These are phyloP conservation scores for Cercophora newfieldiana DNA, from an alignment of 495 filamentous ascomycete species.

Conservation along the genomic window DNA sequence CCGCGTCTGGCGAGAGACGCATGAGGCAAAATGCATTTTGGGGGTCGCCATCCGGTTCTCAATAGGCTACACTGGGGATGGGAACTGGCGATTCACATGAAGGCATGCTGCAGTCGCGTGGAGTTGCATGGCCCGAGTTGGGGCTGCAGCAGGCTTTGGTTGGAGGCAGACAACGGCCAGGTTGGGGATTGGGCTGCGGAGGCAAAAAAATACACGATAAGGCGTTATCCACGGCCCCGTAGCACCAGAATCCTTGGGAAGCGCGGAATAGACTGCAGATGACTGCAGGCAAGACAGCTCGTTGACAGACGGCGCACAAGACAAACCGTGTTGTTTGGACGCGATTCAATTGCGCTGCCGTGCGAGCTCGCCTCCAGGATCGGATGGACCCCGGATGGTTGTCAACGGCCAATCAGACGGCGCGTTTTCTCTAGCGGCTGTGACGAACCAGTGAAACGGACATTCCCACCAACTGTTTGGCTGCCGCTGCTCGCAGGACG, in stretches of 20 bases:
- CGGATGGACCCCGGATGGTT: not conserved
- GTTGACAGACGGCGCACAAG: conserved; percentile 1
- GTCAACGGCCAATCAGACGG: conserved; percentile 7
- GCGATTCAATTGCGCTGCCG: conserved; percentile 11
- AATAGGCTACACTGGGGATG: conserved; percentile 1
- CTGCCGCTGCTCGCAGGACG: not conserved
- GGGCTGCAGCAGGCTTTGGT: conserved; percentile 9
- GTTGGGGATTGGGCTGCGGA: conserved; percentile 14
- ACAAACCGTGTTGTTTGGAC: not conserved
- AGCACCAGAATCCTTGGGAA: not conserved
- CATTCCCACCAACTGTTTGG: conserved; percentile 16
- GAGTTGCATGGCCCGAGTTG: conserved; percentile 2
- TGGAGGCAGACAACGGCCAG: conserved; percentile 9
- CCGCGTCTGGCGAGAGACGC: not conserved
- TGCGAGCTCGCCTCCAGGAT: not conserved
- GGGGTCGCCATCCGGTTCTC: not conserved
- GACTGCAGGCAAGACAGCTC: conserved; percentile 1
- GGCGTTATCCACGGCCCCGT: conserved; percentile 4
- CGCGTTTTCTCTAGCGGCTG: conserved; percentile 4
- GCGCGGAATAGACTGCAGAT: not conserved
- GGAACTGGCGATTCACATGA: conserved; percentile 9
- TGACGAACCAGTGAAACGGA: conserved; percentile 19
- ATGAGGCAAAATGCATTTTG: conserved; percentile 13
- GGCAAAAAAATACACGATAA: not conserved
- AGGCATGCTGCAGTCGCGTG: conserved; percentile 2